Evolutionary conservation across 768 basidiomycete species (phyloP).

Genomic region (Tubosaeta brunneosetosa): DNA sequence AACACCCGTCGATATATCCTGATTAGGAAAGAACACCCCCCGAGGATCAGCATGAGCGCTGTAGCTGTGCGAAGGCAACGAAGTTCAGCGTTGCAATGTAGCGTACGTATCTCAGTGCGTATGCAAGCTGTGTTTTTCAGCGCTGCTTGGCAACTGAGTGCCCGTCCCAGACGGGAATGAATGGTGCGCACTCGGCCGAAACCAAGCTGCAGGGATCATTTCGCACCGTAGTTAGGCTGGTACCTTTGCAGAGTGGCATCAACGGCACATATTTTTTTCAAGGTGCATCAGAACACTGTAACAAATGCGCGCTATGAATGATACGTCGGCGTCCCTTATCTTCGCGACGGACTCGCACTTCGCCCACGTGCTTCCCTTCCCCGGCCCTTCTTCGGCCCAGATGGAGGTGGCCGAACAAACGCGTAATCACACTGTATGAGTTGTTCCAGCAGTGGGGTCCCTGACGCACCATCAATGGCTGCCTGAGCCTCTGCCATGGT

Average conservation of each 20-base stretch:
- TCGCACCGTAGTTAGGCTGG: conserved; percentile 4
- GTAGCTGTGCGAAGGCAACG: conserved; percentile 1
- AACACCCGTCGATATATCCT: neutral
- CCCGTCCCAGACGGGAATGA: conserved; percentile 10
- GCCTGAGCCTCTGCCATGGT: conserved; percentile 91
- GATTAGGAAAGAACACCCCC: conserved; percentile 14
- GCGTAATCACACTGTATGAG: conserved; percentile 86
- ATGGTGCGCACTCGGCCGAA: neutral
- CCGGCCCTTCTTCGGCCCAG: conserved; percentile 75
- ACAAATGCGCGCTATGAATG: neutral
- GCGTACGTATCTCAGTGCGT: neutral
- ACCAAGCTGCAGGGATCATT: neutral
- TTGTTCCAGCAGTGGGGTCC: conserved; percentile 82
- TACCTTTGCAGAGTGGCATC: neutral
- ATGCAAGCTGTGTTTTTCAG: neutral
- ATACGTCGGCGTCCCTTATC: conserved; percentile 28
- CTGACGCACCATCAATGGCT: conserved; percentile 87
- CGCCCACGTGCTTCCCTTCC: conserved; percentile 58
- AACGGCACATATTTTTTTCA: conserved; percentile 4
- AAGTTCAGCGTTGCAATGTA: neutral
- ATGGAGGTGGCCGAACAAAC: conserved; percentile 80
- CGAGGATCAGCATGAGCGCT: neutral
- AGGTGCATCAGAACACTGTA: neutral
- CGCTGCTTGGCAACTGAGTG: conserved; percentile 7
- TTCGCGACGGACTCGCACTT: conserved; percentile 75